Base-by-base conservation (phyloP, 2,329 filamentous ascomycete species). In the Alternaria brassicicola region DNA sequence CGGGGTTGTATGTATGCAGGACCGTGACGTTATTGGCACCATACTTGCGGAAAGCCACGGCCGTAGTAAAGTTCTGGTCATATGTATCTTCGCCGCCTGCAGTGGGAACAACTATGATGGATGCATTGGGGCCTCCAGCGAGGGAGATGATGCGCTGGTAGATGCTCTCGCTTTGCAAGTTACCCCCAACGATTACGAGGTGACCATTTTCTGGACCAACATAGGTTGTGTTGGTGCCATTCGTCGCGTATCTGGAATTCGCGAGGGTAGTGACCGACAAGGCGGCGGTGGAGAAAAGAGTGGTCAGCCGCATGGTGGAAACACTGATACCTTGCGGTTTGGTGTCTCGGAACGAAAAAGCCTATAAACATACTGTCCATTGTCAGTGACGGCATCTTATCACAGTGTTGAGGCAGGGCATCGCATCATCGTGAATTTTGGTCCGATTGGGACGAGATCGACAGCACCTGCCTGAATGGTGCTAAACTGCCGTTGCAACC, bases 121-220 rank as follows among this genome's bases (percentile, higher is more conserved):
- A 55, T 9, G 66, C 64, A 8, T 67, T 33, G 4, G 65, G 61
- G 2, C 68, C 68, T 23, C 68, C 68, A 23, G 68, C 68, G 8
- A 70, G 67, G 4, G 55, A 23, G 19, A 71, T 70, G 55, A 71
- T 70, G 57, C 66, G 66, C 47, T 70, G 50, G 60, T 64, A 71
- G 52, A 71, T 71, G 30, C 51, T 61, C 33, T 66, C 63, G 52
- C 59, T 64, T 38, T 70, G 57, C 2, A 71, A 46, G 17, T 71
- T 71, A 2, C 68, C 67, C 23, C 67, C 68, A 6, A 71, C 66
- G 6, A 70, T 70, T 0, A 69, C 66, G 1, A 71, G 62, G 41
- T 65, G 60, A 0, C 69, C 69, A 35, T 67, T 62, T 19, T 68
- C 69, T 12, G 69, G 67, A 8, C 69, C 67, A 23, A 71, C 33